Evolutionary conservation across 306 rosid species (phyloP).

Genomic region (Benincasa hispida): DNA sequence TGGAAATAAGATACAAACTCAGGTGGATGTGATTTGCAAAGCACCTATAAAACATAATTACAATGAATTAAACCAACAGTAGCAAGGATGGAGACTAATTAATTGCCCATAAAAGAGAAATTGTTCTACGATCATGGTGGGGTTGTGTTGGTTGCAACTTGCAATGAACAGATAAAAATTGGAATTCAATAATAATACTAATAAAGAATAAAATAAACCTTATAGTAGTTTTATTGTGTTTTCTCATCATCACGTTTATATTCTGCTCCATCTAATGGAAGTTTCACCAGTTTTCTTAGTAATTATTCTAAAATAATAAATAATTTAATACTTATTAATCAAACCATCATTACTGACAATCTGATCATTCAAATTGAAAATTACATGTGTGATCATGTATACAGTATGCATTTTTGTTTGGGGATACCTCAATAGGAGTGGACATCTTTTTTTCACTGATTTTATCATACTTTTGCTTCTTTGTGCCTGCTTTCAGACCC

Average conservation of each 20-base stretch:
- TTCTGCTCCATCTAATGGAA: not conserved
- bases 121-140: not conserved
- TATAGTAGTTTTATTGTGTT: not conserved
- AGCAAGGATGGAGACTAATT: conserved; percentile 13
- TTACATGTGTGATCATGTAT: not conserved
- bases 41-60: conserved; percentile 45
- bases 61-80: conserved; percentile 17
- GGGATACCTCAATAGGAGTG: conserved; percentile 81
- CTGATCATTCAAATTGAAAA: not conserved
- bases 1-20: conserved; percentile 97
- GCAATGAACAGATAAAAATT: not conserved
- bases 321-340: not conserved
- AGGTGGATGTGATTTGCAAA: conserved; percentile 81
- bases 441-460: conserved; percentile 93
- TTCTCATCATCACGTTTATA: not conserved
- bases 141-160: not conserved
- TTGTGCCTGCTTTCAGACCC: conserved; percentile 93
- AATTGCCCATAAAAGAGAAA: not conserved
- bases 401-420: not conserved
- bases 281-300: not conserved
- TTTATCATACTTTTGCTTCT: conserved; percentile 91
- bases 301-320: not conserved
- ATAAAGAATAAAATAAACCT: not conserved
- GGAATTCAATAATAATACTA: not conserved
- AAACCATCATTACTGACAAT: not conserved